Evolutionary conservation across 176 grass and related monocot genomes (phyloP), one percentile per base, ranked within the genome.

Genomic region (Calamus simplicifolius): DNA sequence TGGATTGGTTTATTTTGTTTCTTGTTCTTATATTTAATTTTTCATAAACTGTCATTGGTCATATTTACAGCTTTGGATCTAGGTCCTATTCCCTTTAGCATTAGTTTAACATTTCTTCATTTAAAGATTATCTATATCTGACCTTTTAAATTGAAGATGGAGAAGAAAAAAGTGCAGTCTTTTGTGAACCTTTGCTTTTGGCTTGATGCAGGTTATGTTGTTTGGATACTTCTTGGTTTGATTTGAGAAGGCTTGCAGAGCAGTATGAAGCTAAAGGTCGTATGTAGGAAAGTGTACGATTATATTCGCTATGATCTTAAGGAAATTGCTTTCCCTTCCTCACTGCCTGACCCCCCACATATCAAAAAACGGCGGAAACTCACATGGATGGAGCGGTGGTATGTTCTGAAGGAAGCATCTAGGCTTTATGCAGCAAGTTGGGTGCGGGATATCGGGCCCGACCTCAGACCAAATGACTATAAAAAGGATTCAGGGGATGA

Each of bases 271-370:
- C 70, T 93, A 6, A 81, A 72, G 52, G 51, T 75, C 29, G 69
- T 84, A 2, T 87, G 76, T 26, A 69, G 73, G 67, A 92, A 92
- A 30, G 1, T 92, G 26, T 87, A 75, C 3, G 69, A 87, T 54
- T 87, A 87, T 1, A 59, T 84, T 55, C 62, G 80, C 4, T 81
- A 87, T 0, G 88, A 92, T 61, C 88, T 92, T 0, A 87, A 75
- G 57, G 88, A 92, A 72, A 87, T 87, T 0, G 88, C 80, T 4
- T 92, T 92, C 43, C 88, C 88, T 0, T 87, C 88, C 0, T 87
- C 88, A 0, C 28, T 87, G 19, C 88, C 77, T 4, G 83, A 92
- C 52, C 88, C 80, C 2, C 83, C 83, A 4, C 57, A 73, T 55
- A 64, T 63, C 49, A 60, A 83, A 73, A 80, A 73, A 51, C 48